A percentile compares a stretch with the other conserved stretches of the same genome.
Conservation (phyloP, 2,329 filamentous ascomycete species). For the Cladorrhinum sp. region DNA sequence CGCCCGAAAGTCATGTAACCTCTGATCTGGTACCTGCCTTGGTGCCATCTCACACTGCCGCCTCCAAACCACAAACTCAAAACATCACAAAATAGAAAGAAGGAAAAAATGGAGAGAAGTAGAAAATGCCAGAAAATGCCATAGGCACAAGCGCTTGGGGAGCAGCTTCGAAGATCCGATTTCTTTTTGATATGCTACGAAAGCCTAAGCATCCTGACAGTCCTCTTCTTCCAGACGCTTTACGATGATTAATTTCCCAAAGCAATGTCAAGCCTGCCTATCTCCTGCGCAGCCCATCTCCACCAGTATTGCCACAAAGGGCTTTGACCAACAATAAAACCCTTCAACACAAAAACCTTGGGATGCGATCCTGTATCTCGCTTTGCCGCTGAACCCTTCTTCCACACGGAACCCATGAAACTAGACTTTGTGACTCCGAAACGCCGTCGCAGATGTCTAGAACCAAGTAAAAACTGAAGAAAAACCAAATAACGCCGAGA, state of each 20-base stretch:
- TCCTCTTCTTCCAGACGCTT: not conserved
- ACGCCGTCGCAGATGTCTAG: slow-evolving; percentile 19
- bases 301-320: not conserved
- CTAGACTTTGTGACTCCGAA: not conserved
- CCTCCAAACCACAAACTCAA: too few relatives aligned
- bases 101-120: not conserved
- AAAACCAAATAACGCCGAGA: slow-evolving; percentile 11
- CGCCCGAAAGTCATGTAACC: too few relatives aligned
- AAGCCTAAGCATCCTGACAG: not conserved
- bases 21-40: too few relatives aligned
- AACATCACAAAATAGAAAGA: not conserved
- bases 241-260: not conserved
- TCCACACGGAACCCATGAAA: not conserved
- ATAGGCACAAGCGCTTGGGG: not conserved
- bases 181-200: not conserved
- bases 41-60: too few relatives aligned
- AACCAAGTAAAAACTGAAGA: slow-evolving; percentile 11
- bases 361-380: not conserved
- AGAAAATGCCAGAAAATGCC: not conserved
- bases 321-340: not conserved
- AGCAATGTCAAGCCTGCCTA: not conserved
- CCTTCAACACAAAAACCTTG: not conserved
- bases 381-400: not conserved
- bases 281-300: not conserved
- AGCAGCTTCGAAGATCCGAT: not conserved